Percentiles rank a stretch among this genome's conserved stretches.
These are phyloP conservation scores for Sporopachydermia lactativora DNA, from an alignment of 805 yeast species.

Conservation along the genomic window DNA sequence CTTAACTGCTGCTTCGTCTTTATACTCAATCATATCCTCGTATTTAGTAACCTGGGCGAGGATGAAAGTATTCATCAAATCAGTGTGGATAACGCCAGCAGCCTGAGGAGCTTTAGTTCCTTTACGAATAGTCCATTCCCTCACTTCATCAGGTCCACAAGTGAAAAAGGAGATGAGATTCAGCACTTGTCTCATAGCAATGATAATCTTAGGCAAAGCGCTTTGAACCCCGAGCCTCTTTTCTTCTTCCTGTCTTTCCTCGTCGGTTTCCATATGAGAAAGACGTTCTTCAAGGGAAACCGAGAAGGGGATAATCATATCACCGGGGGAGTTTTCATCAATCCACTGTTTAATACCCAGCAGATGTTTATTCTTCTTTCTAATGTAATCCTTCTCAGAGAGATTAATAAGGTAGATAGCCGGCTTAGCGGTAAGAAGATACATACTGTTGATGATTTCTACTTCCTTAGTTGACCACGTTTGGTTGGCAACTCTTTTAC, in stretches of 20 bases:
- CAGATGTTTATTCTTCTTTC: conserved; percentile 81
- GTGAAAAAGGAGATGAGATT: conserved; percentile 91
- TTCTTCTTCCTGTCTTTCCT: conserved; percentile 64
- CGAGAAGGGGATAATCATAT: conserved; percentile 81
- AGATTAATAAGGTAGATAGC: conserved; percentile 84
- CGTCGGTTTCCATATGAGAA: conserved; percentile 76
- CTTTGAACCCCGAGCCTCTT: conserved; percentile 60
- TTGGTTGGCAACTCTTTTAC: conserved; percentile 79
- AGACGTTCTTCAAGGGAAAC: conserved; percentile 87
- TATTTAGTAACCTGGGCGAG: conserved; percentile 63
- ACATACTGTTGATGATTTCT: conserved; percentile 75
- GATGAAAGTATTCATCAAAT: conserved; percentile 67
- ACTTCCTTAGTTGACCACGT: conserved; percentile 87
- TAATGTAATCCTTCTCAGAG: conserved; percentile 75
- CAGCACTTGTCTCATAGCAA: conserved; percentile 74
- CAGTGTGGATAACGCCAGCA: conserved; percentile 83
- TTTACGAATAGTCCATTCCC: conserved; percentile 94
- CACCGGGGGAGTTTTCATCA: conserved; percentile 76
- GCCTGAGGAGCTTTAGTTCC: conserved; percentile 96
- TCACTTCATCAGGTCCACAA: conserved; percentile 89
- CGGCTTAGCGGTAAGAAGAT: conserved; percentile 88
- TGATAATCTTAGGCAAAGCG: conserved; percentile 76
- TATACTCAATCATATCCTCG: conserved; percentile 35
- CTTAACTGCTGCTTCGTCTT: conserved; percentile 35
- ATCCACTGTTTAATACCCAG: conserved; percentile 82